phyloP scores from a whole-genome alignment of 1,284 basidiomycete genomes.

The Trichosporon sp. region DNA sequence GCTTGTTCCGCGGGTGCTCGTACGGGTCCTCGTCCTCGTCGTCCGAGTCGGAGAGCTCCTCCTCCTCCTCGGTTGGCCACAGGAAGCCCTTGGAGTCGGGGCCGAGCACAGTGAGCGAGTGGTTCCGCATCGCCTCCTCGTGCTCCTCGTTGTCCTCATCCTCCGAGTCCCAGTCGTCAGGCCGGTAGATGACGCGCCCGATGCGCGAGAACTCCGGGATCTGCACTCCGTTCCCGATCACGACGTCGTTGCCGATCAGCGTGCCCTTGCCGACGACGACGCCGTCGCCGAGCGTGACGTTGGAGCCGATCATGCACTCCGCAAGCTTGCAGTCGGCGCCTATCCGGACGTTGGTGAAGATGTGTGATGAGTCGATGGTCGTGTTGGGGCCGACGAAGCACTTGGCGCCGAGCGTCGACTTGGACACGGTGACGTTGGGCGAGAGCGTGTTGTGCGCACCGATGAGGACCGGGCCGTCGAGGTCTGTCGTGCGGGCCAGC shows the following conservation, averaged over 20 bases:
- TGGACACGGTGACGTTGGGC: constrained; percentile 39
- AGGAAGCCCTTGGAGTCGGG: constrained; percentile 44
- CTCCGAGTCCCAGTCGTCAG: constrained; percentile 63
- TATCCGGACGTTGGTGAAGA: constrained; percentile 74
- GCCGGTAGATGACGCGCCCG: constrained; percentile 67
- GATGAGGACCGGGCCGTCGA: constrained; percentile 40
- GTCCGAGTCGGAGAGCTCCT: constrained; percentile 35
- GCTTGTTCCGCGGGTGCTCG: constrained; percentile 48
- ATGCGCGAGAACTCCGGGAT: constrained; percentile 69
- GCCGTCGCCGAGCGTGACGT: constrained; percentile 45
- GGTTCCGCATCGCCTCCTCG: constrained; percentile 35
- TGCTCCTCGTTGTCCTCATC: constrained; percentile 52
- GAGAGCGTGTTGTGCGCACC: constrained; percentile 35
- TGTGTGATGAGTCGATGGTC: constrained; percentile 66
- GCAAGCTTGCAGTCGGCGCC: constrained; percentile 71
- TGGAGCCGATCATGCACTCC: constrained; percentile 59
- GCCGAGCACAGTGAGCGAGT: constrained; percentile 33
- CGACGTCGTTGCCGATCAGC: constrained; percentile 66
- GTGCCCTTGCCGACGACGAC: constrained; percentile 53
- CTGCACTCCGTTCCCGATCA: constrained; percentile 65
- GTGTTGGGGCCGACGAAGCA: constrained; percentile 73
- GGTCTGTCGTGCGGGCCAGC: constrained; percentile 62
- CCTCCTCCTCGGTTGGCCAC: constrained; percentile 50
- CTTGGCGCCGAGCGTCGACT: constrained; percentile 72
- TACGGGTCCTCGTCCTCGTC: constrained; percentile 48